These are phyloP conservation scores for Pestalotiopsis sp. DNA, from an alignment of 2,329 filamentous ascomycete genomes.

Conservation along the genomic window DNA sequence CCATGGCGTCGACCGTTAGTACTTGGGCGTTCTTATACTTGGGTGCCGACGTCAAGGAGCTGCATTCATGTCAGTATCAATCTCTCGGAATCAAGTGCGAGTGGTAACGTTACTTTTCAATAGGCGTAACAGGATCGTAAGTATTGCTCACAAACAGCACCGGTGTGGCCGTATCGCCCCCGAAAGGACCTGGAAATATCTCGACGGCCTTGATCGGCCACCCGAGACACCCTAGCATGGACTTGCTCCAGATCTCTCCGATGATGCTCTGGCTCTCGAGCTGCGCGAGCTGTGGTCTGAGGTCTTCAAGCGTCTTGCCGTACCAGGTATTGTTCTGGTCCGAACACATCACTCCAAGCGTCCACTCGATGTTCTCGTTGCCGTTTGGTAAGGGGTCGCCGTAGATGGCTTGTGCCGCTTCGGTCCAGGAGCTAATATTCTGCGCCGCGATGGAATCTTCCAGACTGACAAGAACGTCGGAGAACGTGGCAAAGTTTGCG, in stretches of 20 bases:
- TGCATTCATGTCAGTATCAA: not conserved
- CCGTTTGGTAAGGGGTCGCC: not conserved
- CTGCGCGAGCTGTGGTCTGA: slow-evolving; percentile 12
- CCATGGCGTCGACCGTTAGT: slow-evolving; percentile 17
- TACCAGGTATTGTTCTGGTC: slow-evolving; percentile 20
- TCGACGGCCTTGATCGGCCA: slow-evolving; percentile 18
- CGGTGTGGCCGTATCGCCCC: slow-evolving; percentile 17
- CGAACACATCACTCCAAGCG: slow-evolving; percentile 16
- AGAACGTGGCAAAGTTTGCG: slow-evolving; percentile 1
- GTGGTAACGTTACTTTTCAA: slow-evolving; percentile 14
- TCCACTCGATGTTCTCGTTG: slow-evolving; percentile 6
- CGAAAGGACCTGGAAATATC: slow-evolving; percentile 18
- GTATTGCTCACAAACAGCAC: slow-evolving; percentile 22
- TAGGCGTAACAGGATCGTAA: slow-evolving; percentile 19
- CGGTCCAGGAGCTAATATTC: slow-evolving; percentile 7
- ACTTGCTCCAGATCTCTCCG: slow-evolving; percentile 17
- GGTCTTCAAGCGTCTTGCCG: slow-evolving; percentile 17
- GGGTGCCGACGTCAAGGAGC: slow-evolving; percentile 14
- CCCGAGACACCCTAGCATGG: slow-evolving; percentile 15
- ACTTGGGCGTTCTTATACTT: slow-evolving; percentile 17
- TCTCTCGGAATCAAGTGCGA: not conserved
- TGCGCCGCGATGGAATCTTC: slow-evolving; percentile 12
- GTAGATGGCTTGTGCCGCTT: not conserved
- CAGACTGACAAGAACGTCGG: slow-evolving; percentile 1
- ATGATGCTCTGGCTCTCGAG: slow-evolving; percentile 16